Evolutionary conservation across 768 basidiomycete species (phyloP), one percentile per base, ranked within the genome.

Genomic region (Mycena galopus): DNA sequence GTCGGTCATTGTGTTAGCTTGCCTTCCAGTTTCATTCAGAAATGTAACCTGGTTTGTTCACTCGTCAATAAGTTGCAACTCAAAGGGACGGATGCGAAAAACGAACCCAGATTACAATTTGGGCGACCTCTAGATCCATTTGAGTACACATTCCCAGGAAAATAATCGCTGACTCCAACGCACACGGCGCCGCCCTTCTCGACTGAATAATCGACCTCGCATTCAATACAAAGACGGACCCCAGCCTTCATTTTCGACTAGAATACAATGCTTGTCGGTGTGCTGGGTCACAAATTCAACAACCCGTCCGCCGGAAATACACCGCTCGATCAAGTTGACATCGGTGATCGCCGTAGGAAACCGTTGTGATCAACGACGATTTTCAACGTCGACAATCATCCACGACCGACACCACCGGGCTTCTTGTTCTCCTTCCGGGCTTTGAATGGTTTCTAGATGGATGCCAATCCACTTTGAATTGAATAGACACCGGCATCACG

Each of bases 361-460:
- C 17, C 17, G 35, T 14, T 3, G 16, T 56, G 53, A 56, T 56
- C 53, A 29, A 11, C 29, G 29, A 4, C 16, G 10, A 50, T 42
- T 37, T 65, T 66, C 37, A 33, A 37, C 57, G 57, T 67, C 56
- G 65, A 59, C 42, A 50, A 50, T 67, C 55, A 67, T 10, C 29
- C 23, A 23, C 0, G 27, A 37, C 39, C 65, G 2, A 11, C 55
- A 19, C 27, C 37, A 3, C 35, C 25, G 4, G 11, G 32, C 32
- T n/a, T 19, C 5, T 16, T 9, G 56, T 33, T 3, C 56, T n/a
- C 32, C 21, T 35, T 23, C 32, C 21, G 4, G 21, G n/a, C 21
- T 17, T 9, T 7, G 23, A 35, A 57, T n/a, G 7, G 32, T 56
- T 25, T 10, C 32, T 33, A 27, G 33, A 27, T 27, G 23, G 12